phyloP scores from a whole-genome alignment of 768 basidiomycete species.

The Termitomyces titanicus region DNA sequence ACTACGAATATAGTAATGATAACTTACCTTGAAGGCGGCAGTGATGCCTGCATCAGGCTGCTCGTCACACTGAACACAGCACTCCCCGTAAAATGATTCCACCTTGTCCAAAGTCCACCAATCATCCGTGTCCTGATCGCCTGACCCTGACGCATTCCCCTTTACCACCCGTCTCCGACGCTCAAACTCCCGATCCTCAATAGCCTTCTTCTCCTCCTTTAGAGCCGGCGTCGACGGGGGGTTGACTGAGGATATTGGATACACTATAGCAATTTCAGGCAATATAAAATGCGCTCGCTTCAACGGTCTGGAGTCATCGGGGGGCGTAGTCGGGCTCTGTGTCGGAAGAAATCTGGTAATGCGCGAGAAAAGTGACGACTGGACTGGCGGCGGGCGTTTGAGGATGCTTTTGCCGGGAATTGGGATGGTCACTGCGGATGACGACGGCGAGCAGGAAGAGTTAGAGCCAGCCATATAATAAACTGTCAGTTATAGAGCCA shows the following conservation, averaged over 20 bases:
- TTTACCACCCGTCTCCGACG: conserved; percentile 62
- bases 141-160: conserved; percentile 41
- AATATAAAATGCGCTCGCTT: conserved; percentile 92
- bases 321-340: conserved; percentile 32
- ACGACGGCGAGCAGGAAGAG: conserved; percentile 65
- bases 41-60: conserved; percentile 60
- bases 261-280: conserved; percentile 80
- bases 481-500: conserved; percentile 8
- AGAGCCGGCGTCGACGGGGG: conserved; percentile 79
- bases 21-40: conserved; percentile 65
- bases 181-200: conserved; percentile 73
- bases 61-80: conserved; percentile 77
- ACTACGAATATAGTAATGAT: not conserved
- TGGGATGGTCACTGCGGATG: conserved; percentile 77
- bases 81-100: conserved; percentile 83
- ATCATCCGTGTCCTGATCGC: conserved; percentile 39
- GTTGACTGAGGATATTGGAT: conserved; percentile 82
- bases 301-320: conserved; percentile 57
- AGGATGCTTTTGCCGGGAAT: conserved; percentile 80
- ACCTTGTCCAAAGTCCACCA: conserved; percentile 90
- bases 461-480: conserved; percentile 25
- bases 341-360: conserved; percentile 73
- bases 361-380: conserved; percentile 67
- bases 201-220: conserved; percentile 78
- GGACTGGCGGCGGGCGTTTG: conserved; percentile 68